Conservation (phyloP, 306 rosid genomes). For the Lotus japonicus region DNA sequence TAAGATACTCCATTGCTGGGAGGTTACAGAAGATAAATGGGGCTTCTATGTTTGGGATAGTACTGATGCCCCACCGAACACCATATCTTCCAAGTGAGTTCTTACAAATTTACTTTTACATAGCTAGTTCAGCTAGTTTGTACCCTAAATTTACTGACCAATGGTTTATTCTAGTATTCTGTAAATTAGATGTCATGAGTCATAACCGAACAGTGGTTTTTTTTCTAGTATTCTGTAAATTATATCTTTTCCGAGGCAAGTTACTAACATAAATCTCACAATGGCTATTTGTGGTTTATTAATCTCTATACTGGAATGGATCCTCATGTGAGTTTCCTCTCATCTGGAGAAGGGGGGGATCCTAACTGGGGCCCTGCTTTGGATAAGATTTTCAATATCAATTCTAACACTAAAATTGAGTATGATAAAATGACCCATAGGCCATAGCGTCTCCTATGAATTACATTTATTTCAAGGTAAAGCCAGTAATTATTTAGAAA, state of each 20-base stretch:
- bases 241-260: neutral
- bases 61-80: constrained; percentile 50
- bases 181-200: neutral
- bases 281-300: neutral
- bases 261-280: neutral
- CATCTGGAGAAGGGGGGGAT: no score
- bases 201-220: neutral
- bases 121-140: neutral
- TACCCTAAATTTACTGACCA: no score
- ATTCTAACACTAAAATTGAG: no score
- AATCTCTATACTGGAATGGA: neutral
- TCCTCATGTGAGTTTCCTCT: no score
- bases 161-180: neutral
- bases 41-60: constrained; percentile 75
- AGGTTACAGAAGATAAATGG: constrained; percentile 34
- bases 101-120: neutral
- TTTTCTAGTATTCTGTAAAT: neutral
- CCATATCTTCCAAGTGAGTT: constrained; percentile 44
- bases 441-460: no score
- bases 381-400: neutral
- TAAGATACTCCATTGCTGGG: constrained; percentile 51
- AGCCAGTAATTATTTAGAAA: no score
- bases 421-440: no score
- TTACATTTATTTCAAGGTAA: no score
- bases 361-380: no score